These are phyloP conservation scores for Meredithiella fracta DNA, from an alignment of 2,329 filamentous ascomycete genomes.

Conservation along the genomic window DNA sequence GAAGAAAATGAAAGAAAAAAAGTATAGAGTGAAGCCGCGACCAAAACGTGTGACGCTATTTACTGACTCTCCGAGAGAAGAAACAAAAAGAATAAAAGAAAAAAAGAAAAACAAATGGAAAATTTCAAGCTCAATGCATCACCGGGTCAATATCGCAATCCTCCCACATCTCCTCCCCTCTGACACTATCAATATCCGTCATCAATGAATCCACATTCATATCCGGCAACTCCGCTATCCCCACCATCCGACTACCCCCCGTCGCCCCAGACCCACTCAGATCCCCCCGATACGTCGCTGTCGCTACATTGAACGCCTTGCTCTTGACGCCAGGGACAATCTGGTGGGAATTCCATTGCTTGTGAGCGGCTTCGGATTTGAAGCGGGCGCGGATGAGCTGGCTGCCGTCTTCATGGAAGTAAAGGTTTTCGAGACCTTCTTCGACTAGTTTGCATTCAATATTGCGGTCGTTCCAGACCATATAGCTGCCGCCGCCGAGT, in stretches of 20 bases:
- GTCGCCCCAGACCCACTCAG: not conserved
- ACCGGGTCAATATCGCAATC: not conserved
- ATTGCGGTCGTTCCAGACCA: conserved; percentile 33
- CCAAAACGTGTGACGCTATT: no score
- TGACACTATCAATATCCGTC: not conserved
- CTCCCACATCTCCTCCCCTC: not conserved
- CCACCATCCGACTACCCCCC: not conserved
- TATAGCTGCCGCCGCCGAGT: conserved; percentile 31
- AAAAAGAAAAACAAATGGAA: not conserved
- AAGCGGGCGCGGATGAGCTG: conserved; percentile 11
- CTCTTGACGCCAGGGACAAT: not conserved
- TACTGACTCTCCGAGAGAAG: no score
- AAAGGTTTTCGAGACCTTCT: conserved; percentile 29
- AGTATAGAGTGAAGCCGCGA: no score
- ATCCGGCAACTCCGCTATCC: not conserved
- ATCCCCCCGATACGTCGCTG: not conserved
- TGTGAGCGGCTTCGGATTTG: not conserved
- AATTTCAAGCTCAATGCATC: not conserved
- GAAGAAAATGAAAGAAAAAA: no score
- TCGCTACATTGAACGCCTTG: not conserved
- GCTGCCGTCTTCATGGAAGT: conserved; percentile 6
- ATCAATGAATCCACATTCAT: not conserved
- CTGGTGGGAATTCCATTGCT: not conserved
- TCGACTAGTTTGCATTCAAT: conserved; percentile 34
- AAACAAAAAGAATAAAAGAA: no score